These are phyloP conservation scores for Leucocoprinus birnbaumii DNA, from an alignment of 768 basidiomycete genomes.

Conservation along the genomic window DNA sequence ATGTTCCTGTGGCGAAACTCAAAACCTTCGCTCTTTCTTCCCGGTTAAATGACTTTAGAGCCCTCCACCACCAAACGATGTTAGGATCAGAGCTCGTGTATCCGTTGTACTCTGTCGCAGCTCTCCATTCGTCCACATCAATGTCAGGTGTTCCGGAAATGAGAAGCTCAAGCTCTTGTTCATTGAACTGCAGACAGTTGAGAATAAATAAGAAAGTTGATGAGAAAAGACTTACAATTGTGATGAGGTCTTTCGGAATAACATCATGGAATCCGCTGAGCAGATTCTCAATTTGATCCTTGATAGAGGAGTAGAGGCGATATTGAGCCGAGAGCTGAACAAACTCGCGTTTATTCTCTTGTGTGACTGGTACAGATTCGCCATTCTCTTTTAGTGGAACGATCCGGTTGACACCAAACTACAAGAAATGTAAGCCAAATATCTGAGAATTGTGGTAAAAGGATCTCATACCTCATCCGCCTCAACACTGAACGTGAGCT, in stretches of 20 bases:
- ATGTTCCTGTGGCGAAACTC: constrained; percentile 93
- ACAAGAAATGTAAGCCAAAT: constrained; percentile 11
- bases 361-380: constrained; percentile 81
- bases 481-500: constrained; percentile 94
- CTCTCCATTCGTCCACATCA: constrained; percentile 96
- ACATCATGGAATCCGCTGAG: constrained; percentile 95
- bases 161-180: constrained; percentile 89
- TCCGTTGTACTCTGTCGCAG: constrained; percentile 88
- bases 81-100: constrained; percentile 90
- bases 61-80: constrained; percentile 99
- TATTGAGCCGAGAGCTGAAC: constrained; percentile 95
- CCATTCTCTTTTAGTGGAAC: constrained; percentile 87
- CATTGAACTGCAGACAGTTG: constrained; percentile 67
- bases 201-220: not conserved
- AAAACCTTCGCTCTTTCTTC: constrained; percentile 96
- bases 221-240: constrained; percentile 63
- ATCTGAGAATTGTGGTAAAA: not conserved
- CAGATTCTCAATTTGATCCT: constrained; percentile 91
- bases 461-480: constrained; percentile 73
- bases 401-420: constrained; percentile 91
- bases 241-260: constrained; percentile 92
- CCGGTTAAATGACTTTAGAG: constrained; percentile 94
- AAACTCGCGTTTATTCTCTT: constrained; percentile 96
- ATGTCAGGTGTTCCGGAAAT: constrained; percentile 99
- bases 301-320: constrained; percentile 89